Evolutionary conservation across 140 eudicot genomes (phyloP), one percentile per base, ranked within the genome.

Genomic region (Senecio squalidus): DNA sequence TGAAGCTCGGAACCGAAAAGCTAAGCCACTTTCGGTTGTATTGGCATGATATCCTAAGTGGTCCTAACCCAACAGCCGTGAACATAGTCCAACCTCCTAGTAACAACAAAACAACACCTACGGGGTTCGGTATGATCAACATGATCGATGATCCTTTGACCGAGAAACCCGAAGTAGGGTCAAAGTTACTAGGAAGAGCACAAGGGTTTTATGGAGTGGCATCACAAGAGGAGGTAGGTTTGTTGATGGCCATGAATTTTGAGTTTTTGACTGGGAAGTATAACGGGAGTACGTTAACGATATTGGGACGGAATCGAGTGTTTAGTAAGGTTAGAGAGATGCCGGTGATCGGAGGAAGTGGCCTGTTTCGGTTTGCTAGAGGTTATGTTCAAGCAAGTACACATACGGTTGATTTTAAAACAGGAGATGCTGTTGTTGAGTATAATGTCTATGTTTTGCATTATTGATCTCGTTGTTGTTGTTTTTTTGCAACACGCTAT

Each of bases 351-450:
- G 77, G 81, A 17, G 77, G 81, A 17, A 69, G 68, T 20, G 77
- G 77, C 48, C 64, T 76, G 23, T 76, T 76, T 29, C 73, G 81
- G 22, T 76, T 55, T 28, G 81, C 73, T 16, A 49, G 77, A 61
- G 81, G 81, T n/a, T 70, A 76, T 58, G 81, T 64, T 29, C 72
- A 76, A 34, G 73, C 73, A 3, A 69, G 81, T 29, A 76, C 81
- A 2, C 61, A 70, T 51, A 64, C 3, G 16, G 29, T 57, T 18
- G 73, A 69, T 55, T 0, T 34, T 0, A 70, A 76, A 33, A 63
- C 81, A 2, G 66, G 77, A 21, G 68, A 76, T 58, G 81, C 81
- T 14, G 36, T 65, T 64, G 77, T 76, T 26, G 69, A 76, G 81
- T 76, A 69, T 62, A 63, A 75, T 63, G 66, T 43, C 55, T 60